Base-by-base conservation (phyloP, 2,329 filamentous ascomycete genomes). In the Fusarium annulatum region DNA sequence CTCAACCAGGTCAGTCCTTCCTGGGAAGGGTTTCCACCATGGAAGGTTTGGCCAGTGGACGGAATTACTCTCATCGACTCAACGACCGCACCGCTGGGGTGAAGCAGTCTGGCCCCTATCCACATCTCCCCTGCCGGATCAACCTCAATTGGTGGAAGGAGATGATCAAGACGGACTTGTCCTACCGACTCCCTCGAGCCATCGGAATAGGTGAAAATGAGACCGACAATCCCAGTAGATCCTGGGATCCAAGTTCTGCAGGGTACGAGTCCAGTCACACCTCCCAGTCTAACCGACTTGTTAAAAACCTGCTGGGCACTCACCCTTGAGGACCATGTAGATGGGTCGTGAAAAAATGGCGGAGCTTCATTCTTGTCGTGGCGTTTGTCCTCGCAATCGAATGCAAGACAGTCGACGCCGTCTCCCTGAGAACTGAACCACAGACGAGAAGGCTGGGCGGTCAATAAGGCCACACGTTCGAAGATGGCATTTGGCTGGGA, bases 171-270 rank as follows among this genome's bases (percentile, higher is more conserved):
- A 16, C 69, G 52, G 8, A 69, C 30, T 15, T 68, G 64, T 45
- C 68, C 69, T n/a, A 69, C 43, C 7, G 53, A 49, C 11, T 72
- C 68, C 16, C 51, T 30, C 38, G 49, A 67, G 7, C 66, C 66
- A 55, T 70, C 67, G 9, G 60, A 60, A 16, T 52, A 69, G 4
- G 43, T 41, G 7, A 71, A 46, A 9, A 59, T 12, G 14, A 69
- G 69, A 5, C 69, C 68, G 36, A 55, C 68, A 15, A 72, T 59
- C 14, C 61, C 55, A 11, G 39, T 56, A 21, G 68, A 56, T 7
- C 57, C 46, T 28, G 58, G 68, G 16, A 48, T 39, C 69, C 63
- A 72, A 10, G 57, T 38, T 30, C 9, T 58, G 16, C 63, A 71
- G 16, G 34, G 39, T 4, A 51, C 19, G 18, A 58, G 28, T 10